These are phyloP conservation scores for Rhododendron henanense DNA, from an alignment of 148 eudicot species.

Conservation along the genomic window DNA sequence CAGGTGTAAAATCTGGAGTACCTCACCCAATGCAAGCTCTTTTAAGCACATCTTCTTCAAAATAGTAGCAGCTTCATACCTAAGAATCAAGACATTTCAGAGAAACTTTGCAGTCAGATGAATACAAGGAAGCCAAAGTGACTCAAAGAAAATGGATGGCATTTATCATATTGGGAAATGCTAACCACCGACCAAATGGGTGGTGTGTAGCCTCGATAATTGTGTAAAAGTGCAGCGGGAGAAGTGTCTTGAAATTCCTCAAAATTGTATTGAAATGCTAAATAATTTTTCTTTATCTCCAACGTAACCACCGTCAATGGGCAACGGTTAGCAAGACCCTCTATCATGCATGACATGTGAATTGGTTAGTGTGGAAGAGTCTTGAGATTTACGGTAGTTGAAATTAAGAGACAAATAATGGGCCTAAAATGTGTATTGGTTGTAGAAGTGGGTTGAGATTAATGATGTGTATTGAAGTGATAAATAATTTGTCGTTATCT, in stretches of 20 bases:
- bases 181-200: neutral
- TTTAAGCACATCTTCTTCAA: constrained; percentile 64
- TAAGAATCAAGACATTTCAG: constrained; percentile 16
- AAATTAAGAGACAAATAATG: neutral
- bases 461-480: neutral
- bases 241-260: neutral
- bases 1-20: constrained; percentile 67
- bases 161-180: neutral
- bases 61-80: constrained; percentile 82
- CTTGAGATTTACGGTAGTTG: neutral
- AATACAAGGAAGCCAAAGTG: neutral
- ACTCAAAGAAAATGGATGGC: constrained; percentile 4
- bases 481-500: neutral
- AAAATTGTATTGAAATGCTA: neutral
- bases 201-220: neutral
- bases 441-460: neutral
- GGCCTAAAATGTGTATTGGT: neutral
- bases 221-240: neutral
- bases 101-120: neutral
- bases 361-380: neutral
- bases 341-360: neutral
- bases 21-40: constrained; percentile 60
- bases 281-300: neutral
- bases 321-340: neutral
- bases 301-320: neutral